phyloP scores from a whole-genome alignment of 495 filamentous ascomycete species.

The Cudoniella acicularis region DNA sequence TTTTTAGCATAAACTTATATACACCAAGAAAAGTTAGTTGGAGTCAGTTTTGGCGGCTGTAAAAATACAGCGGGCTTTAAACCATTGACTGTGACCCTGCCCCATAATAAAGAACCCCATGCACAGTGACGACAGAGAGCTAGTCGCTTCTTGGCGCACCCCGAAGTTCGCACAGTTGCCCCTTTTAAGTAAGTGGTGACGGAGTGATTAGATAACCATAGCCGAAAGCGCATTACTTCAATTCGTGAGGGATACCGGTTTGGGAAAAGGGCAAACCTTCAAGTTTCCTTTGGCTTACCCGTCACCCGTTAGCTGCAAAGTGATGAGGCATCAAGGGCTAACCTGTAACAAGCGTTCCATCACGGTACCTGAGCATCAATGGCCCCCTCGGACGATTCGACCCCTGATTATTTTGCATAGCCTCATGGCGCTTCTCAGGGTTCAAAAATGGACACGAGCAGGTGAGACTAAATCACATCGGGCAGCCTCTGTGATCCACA shows the following conservation, averaged over 20 bases:
- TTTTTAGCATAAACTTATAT: too few species aligned
- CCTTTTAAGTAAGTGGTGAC: not conserved
- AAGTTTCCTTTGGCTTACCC: not conserved
- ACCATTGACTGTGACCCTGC: too few species aligned
- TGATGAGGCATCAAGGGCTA: too few species aligned
- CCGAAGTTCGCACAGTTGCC: not conserved
- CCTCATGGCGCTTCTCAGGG: not conserved
- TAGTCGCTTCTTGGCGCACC: not conserved
- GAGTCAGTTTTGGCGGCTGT: too few species aligned
- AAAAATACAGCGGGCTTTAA: too few species aligned
- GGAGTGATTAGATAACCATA: not conserved
- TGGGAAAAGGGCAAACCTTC: not conserved
- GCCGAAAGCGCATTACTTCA: not conserved
- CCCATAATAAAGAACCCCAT: not conserved
- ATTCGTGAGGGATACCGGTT: too few species aligned
- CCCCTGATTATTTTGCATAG: not conserved
- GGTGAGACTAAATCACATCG: not conserved
- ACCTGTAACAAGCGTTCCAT: not conserved
- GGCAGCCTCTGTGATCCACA: not conserved
- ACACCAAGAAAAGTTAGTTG: too few species aligned
- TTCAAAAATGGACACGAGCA: constrained; percentile 20
- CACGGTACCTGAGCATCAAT: constrained; percentile 10
- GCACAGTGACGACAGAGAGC: not conserved
- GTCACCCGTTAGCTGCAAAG: not conserved
- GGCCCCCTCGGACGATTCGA: not conserved